Conservation (phyloP, 306 rosid genomes). For the Ochetophila trinervis region DNA sequence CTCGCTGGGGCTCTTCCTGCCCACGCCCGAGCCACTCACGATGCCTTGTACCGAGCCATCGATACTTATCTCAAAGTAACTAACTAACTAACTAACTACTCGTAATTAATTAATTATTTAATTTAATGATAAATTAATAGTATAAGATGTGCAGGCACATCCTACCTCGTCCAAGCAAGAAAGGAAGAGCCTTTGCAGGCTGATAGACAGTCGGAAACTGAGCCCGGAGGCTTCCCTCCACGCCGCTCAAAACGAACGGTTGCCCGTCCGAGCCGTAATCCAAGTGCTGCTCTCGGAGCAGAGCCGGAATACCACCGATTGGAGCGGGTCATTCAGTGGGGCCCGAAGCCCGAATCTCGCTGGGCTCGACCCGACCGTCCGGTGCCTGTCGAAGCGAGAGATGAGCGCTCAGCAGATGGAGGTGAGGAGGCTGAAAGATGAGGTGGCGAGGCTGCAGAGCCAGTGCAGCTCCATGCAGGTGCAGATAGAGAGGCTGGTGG, state of each 20-base stretch:
- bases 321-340: constrained; percentile 69
- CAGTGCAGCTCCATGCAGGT: constrained; percentile 63
- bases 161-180: constrained; percentile 67
- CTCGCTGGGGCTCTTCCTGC: constrained; percentile 74
- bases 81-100: too few relatives aligned
- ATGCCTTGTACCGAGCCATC: constrained; percentile 86
- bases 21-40: constrained; percentile 76
- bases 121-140: too few relatives aligned
- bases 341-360: constrained; percentile 48
- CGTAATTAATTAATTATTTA: not conserved
- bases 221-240: constrained; percentile 85
- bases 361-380: constrained; percentile 30
- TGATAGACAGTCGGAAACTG: constrained; percentile 79
- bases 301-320: constrained; percentile 37
- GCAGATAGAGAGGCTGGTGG: constrained; percentile 61
- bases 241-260: constrained; percentile 89
- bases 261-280: constrained; percentile 85
- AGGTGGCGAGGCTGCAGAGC: constrained; percentile 60
- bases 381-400: constrained; percentile 73
- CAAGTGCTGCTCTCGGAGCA: constrained; percentile 87
- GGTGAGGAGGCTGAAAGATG: constrained; percentile 74
- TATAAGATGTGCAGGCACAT: constrained; percentile 97
- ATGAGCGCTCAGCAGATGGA: constrained; percentile 55
- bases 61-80: constrained; percentile 91
- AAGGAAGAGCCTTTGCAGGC: constrained; percentile 62